A percentile compares a stretch with the other conserved stretches of the same genome.
Conservation (phyloP, 2,329 filamentous ascomycete species). For the Endoconidiophora polonica region DNA sequence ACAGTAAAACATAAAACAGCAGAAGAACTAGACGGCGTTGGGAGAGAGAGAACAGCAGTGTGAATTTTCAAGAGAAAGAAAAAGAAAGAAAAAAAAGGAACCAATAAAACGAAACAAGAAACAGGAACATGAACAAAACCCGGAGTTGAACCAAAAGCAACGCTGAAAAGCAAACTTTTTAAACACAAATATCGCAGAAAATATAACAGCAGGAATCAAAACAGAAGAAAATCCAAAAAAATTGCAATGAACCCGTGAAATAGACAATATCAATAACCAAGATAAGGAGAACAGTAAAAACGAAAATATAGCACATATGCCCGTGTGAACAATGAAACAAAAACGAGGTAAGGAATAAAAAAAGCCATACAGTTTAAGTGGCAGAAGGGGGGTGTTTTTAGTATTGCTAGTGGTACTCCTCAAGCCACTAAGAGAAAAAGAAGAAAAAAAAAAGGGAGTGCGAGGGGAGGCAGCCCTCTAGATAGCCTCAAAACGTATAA, state of each 20-base stretch:
- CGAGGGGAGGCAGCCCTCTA: no score
- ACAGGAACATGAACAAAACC: slow-evolving; percentile 3
- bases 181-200: slow-evolving; percentile 2
- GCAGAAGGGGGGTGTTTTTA: not conserved
- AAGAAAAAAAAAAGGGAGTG: no score
- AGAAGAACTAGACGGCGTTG: no score
- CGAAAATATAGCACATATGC: slow-evolving; percentile 1
- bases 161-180: slow-evolving; percentile 13
- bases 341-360: not conserved
- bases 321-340: not conserved
- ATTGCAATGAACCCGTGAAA: not conserved
- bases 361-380: not conserved
- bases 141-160: slow-evolving; percentile 4
- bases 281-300: slow-evolving; percentile 5
- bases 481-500: no score
- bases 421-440: no score
- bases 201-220: slow-evolving; percentile 1
- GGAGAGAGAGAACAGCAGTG: not conserved
- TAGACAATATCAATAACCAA: not conserved
- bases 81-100: not conserved
- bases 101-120: slow-evolving; percentile 3
- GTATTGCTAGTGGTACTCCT: no score
- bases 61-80: not conserved
- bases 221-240: slow-evolving; percentile 4
- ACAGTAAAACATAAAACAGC: no score